Conservation (phyloP, 176 grass and related monocot genomes). For the Triticum aestivum region DNA sequence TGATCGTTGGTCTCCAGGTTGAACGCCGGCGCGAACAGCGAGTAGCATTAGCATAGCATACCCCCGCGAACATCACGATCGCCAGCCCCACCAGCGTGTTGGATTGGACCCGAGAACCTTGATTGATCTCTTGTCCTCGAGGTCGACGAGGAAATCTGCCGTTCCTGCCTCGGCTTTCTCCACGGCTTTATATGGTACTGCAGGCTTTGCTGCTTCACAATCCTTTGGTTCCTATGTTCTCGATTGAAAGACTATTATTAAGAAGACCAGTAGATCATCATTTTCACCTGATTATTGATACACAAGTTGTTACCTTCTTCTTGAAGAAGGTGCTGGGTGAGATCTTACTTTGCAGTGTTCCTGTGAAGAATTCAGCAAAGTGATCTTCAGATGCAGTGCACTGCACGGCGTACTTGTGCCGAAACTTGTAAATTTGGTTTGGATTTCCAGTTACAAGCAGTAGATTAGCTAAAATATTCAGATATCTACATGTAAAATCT, state of each 20-base stretch:
- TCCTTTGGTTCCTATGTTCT: slow-evolving; percentile 43
- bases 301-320: not conserved
- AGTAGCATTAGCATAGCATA: slow-evolving; percentile 92
- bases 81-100: slow-evolving; percentile 55
- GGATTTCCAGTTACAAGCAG: too few relatives aligned
- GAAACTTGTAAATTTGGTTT: too few relatives aligned
- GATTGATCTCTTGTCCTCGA: slow-evolving; percentile 81
- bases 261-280: not conserved
- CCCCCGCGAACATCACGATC: slow-evolving; percentile 75
- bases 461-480: not conserved
- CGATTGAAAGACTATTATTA: not conserved
- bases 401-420: too few relatives aligned
- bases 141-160: slow-evolving; percentile 62
- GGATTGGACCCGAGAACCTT: slow-evolving; percentile 56
- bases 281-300: not conserved
- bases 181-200: not conserved
- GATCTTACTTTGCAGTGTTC: slow-evolving; percentile 13
- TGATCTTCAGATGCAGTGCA: not conserved
- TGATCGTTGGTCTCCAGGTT: slow-evolving; percentile 94
- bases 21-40: slow-evolving; percentile 83
- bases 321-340: slow-evolving; percentile 21
- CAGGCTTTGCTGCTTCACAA: slow-evolving; percentile 32
- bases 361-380: slow-evolving; percentile 23
- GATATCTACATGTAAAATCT: not conserved
- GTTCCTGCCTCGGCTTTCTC: slow-evolving; percentile 70